phyloP scores from a whole-genome alignment of 2,329 filamentous ascomycete species.

The Sarocladium strictum region DNA sequence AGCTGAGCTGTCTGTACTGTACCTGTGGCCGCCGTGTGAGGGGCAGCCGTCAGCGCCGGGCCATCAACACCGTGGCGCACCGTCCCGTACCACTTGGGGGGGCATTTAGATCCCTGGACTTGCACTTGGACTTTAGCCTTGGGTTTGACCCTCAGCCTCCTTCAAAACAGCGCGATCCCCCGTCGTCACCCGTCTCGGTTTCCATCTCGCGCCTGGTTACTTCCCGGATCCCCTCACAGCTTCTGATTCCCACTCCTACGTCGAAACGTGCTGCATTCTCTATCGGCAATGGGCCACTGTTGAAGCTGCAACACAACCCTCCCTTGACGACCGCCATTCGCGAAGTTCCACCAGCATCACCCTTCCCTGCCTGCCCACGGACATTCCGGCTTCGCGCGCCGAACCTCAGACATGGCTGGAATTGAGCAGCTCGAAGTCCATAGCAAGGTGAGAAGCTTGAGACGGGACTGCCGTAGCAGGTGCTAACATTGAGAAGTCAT shows the following conservation, averaged over 20 bases:
- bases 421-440: constrained; percentile 97
- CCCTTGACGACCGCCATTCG: background rate
- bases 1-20: too few relatives aligned
- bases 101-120: too few relatives aligned
- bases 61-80: constrained; percentile 6
- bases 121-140: background rate
- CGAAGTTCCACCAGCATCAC: background rate
- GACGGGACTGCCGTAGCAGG: background rate
- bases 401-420: constrained; percentile 63
- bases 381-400: background rate
- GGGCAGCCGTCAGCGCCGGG: constrained; percentile 4
- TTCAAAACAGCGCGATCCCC: constrained; percentile 3
- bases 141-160: background rate
- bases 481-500: constrained; percentile 56
- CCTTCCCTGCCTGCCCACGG: background rate
- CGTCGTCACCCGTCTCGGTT: background rate
- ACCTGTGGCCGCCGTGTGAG: background rate
- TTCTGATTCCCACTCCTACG: background rate
- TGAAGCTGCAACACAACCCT: background rate
- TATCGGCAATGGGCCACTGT: background rate
- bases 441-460: constrained; percentile 67
- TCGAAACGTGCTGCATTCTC: background rate
- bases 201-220: background rate
- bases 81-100: background rate
- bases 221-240: background rate